Evolutionary conservation across 768 basidiomycete genomes (phyloP).

Genomic region (Postia placenta): DNA sequence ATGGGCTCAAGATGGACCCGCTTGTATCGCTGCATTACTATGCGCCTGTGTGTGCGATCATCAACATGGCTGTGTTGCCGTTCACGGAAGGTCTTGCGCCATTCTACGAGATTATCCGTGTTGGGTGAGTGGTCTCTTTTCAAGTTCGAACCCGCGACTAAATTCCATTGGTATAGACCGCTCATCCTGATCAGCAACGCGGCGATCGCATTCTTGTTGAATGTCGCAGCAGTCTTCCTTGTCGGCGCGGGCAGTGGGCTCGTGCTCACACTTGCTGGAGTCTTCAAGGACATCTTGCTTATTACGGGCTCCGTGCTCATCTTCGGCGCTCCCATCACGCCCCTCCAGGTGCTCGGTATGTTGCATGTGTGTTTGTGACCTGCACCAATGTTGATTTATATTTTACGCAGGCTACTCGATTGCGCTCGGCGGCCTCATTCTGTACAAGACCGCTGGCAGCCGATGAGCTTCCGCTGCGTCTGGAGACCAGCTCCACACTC

Average conservation of each 20-base stretch:
- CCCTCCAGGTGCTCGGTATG: conserved; percentile 76
- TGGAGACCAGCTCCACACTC: neutral
- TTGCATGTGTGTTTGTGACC: neutral
- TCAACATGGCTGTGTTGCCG: conserved; percentile 82
- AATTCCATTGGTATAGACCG: conserved; percentile 38
- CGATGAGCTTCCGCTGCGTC: conserved; percentile 36
- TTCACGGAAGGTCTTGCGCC: conserved; percentile 91
- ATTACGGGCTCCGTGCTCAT: conserved; percentile 87
- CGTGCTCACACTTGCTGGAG: conserved; percentile 88
- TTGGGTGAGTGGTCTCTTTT: conserved; percentile 20
- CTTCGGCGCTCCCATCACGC: conserved; percentile 75
- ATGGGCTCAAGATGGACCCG: conserved; percentile 97
- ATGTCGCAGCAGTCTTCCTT: conserved; percentile 91
- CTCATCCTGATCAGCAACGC: conserved; percentile 80
- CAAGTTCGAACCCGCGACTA: neutral
- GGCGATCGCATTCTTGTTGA: conserved; percentile 78
- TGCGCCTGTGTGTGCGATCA: conserved; percentile 87
- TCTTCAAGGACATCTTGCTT: conserved; percentile 85
- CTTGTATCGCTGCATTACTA: conserved; percentile 94
- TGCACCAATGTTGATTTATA: neutral
- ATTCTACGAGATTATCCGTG: conserved; percentile 59
- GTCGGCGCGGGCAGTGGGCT: conserved; percentile 85
- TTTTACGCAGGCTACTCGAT: conserved; percentile 67
- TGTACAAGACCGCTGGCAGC: conserved; percentile 74
- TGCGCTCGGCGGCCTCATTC: conserved; percentile 76